Conservation (phyloP, 108 stramenopile species). For the Poteriospumella lacustris region DNA sequence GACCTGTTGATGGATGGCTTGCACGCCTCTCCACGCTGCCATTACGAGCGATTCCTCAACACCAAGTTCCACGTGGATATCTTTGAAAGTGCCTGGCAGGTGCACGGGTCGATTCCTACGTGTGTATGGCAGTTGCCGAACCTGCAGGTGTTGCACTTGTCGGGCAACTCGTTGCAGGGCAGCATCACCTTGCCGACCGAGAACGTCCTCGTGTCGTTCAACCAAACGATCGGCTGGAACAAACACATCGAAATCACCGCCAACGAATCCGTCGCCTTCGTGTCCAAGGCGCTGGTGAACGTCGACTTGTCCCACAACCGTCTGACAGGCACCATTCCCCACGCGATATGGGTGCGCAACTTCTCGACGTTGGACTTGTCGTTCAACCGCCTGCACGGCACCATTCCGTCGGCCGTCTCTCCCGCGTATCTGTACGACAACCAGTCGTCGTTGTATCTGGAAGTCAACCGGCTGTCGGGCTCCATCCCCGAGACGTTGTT, state of each 20-base stretch:
- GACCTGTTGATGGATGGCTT: background rate
- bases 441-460: too few relatives aligned
- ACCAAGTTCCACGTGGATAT: too few relatives aligned
- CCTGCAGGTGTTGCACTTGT: background rate
- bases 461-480: too few relatives aligned
- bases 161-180: constrained; percentile 7
- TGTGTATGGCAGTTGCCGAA: constrained; percentile 20
- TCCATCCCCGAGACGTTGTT: too few relatives aligned
- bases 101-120: constrained; percentile 4
- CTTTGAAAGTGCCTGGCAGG: background rate
- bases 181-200: background rate
- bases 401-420: too few relatives aligned
- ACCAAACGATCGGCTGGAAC: too few relatives aligned
- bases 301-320: constrained; percentile 5
- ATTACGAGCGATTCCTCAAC: too few relatives aligned
- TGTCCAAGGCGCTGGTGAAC: background rate
- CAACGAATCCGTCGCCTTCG: too few relatives aligned
- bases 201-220: too few relatives aligned
- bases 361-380: background rate
- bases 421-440: too few relatives aligned
- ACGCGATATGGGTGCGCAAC: background rate
- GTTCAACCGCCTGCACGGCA: constrained; percentile 17
- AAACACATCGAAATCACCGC: too few relatives aligned
- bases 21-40: background rate
- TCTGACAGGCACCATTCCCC: constrained; percentile 12